Conservation (phyloP, 495 filamentous ascomycete species). For the Cercophora samala region DNA sequence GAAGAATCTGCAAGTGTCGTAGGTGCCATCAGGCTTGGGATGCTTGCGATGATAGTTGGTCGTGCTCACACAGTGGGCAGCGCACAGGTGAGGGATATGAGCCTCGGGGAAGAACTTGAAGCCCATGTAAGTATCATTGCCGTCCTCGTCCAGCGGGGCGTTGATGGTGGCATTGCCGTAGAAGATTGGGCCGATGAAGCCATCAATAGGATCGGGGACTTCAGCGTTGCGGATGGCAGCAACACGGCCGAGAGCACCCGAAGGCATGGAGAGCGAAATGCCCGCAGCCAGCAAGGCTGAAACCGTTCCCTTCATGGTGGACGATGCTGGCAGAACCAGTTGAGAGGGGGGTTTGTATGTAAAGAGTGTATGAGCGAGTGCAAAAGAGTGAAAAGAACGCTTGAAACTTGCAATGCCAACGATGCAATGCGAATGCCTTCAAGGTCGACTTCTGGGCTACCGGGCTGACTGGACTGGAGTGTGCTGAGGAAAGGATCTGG, state of each 20-base stretch:
- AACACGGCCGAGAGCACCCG: neutral
- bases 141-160: constrained; percentile 19
- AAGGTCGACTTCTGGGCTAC: neutral
- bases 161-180: constrained; percentile 22
- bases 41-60: constrained; percentile 22
- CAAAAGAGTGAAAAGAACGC: neutral
- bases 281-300: constrained; percentile 5
- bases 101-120: constrained; percentile 22
- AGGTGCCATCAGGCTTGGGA: constrained; percentile 14
- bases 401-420: neutral
- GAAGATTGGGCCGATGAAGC: constrained; percentile 18
- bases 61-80: constrained; percentile 18
- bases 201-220: constrained; percentile 12
- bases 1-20: constrained; percentile 19
- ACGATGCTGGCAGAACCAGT: neutral
- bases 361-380: neutral
- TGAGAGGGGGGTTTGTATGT: neutral
- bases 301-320: constrained; percentile 1
- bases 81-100: constrained; percentile 21
- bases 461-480: neutral
- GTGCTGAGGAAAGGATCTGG: neutral
- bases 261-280: constrained; percentile 1
- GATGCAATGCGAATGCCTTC: neutral
- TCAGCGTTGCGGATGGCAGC: neutral
- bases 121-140: constrained; percentile 21